phyloP scores from a whole-genome alignment of 1,284 basidiomycete species.

The Fomes fomentarius region DNA sequence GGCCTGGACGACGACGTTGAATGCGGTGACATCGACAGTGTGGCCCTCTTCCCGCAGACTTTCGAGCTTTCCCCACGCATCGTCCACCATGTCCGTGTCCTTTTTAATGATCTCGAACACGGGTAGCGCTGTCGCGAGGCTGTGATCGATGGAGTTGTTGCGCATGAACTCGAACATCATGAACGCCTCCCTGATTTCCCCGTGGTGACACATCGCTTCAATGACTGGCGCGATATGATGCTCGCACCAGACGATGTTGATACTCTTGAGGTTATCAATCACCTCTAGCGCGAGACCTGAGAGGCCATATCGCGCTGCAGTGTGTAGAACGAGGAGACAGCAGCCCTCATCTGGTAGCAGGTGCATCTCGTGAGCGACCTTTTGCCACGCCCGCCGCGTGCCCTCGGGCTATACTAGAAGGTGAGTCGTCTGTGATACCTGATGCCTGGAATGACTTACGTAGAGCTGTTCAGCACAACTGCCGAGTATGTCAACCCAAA shows the following conservation, averaged over 20 bases:
- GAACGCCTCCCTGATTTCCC: constrained; percentile 62
- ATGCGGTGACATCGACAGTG: constrained; percentile 55
- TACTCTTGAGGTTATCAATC: constrained; percentile 53
- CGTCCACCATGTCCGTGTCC: constrained; percentile 61
- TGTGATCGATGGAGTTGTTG: constrained; percentile 47
- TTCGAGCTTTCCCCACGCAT: constrained; percentile 67
- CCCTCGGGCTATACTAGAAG: constrained; percentile 62
- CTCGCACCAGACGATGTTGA: constrained; percentile 60
- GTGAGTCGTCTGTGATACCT: background rate
- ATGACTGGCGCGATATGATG: constrained; percentile 73
- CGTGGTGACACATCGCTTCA: constrained; percentile 59
- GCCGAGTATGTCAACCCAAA: constrained; percentile 64
- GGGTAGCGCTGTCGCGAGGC: constrained; percentile 48
- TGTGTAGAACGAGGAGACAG: constrained; percentile 68
- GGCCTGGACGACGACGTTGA: constrained; percentile 73
- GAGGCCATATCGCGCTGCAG: constrained; percentile 71
- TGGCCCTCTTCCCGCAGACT: constrained; percentile 57
- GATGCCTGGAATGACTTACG: constrained; percentile 47
- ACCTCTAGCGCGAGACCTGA: constrained; percentile 71
- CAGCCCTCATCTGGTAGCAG: constrained; percentile 76
- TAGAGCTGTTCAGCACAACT: constrained; percentile 61
- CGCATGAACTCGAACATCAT: constrained; percentile 59
- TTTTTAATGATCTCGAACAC: constrained; percentile 54
- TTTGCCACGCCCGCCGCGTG: constrained; percentile 64
- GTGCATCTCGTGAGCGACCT: constrained; percentile 52